A percentile compares a stretch with the other conserved stretches of the same genome.
Evolutionary conservation across 176 grass and related monocot species (phyloP).

Genomic region (Juncus inflexus): DNA sequence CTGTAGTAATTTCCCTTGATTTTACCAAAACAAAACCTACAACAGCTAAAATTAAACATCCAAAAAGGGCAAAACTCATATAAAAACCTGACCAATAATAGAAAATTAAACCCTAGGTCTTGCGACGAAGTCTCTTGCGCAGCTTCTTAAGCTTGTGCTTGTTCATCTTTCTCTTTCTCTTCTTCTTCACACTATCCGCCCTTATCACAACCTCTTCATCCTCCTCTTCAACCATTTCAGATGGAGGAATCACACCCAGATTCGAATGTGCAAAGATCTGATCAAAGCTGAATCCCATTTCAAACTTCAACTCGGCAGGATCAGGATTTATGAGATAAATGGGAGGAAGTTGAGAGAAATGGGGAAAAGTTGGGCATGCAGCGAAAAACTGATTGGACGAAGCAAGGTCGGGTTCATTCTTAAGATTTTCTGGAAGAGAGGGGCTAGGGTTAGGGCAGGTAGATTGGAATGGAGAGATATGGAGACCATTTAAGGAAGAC

Average conservation of each 20-base stretch:
- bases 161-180: constrained; percentile 99
- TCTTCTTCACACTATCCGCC: constrained; percentile 99
- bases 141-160: constrained; percentile 92
- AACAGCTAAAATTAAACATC: background rate
- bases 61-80: background rate
- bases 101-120: constrained; percentile 38
- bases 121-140: constrained; percentile 67
- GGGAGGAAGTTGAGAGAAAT: constrained; percentile 12
- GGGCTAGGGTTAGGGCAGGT: constrained; percentile 30
- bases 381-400: constrained; percentile 29
- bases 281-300: constrained; percentile 26
- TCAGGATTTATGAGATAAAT: background rate
- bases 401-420: constrained; percentile 9
- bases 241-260: constrained; percentile 30
- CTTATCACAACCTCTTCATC: constrained; percentile 39
- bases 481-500: constrained; percentile 9
- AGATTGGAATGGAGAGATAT: constrained; percentile 38
- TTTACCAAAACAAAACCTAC: background rate
- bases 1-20: background rate
- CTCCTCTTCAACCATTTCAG: constrained; percentile 2
- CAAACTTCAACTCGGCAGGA: constrained; percentile 15
- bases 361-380: constrained; percentile 22
- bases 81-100: constrained; percentile 9
- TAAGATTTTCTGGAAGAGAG: constrained; percentile 1
- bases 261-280: constrained; percentile 40